Evolutionary conservation across 148 eudicot genomes (phyloP).

Genomic region (Polygonum aviculare): DNA sequence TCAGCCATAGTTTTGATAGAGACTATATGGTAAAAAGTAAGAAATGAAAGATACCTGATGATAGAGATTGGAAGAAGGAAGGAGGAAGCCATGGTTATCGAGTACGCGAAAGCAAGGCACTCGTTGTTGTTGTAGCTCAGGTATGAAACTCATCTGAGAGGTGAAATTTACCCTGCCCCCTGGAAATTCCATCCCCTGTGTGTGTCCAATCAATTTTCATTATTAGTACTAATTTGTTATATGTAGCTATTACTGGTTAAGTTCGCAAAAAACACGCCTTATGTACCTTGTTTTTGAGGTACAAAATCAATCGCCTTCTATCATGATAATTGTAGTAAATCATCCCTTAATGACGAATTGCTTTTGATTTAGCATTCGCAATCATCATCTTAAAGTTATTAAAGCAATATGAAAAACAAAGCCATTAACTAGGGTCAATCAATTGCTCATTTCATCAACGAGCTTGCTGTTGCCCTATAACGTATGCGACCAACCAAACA

Average conservation of each 20-base stretch:
- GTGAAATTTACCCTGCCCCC: conserved; percentile 73
- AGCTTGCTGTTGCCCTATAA: too few relatives aligned
- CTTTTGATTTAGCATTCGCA: too few relatives aligned
- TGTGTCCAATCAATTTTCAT: background rate
- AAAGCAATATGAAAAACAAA: too few relatives aligned
- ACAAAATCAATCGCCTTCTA: background rate
- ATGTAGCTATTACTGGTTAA: too few relatives aligned
- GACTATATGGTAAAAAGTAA: too few relatives aligned
- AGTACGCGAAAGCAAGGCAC: conserved; percentile 75
- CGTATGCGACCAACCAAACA: too few relatives aligned
- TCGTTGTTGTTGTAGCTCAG: conserved; percentile 37
- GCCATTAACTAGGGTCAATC: too few relatives aligned
- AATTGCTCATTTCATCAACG: too few relatives aligned
- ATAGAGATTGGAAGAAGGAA: conserved; percentile 6
- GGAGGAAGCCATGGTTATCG: conserved; percentile 38
- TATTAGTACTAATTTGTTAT: too few relatives aligned
- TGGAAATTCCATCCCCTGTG: conserved; percentile 59
- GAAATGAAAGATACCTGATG: conserved; percentile 27
- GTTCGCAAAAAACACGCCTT: background rate
- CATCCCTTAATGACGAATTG: too few relatives aligned
- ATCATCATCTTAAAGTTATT: too few relatives aligned
- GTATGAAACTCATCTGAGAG: conserved; percentile 47
- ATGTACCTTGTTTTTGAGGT: background rate
- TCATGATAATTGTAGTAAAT: background rate
- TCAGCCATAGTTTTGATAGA: too few relatives aligned